Evolutionary conservation across 2,329 filamentous ascomycete species (phyloP), one percentile per base, ranked within the genome.

Genomic region (Microcyclospora pomicola): DNA sequence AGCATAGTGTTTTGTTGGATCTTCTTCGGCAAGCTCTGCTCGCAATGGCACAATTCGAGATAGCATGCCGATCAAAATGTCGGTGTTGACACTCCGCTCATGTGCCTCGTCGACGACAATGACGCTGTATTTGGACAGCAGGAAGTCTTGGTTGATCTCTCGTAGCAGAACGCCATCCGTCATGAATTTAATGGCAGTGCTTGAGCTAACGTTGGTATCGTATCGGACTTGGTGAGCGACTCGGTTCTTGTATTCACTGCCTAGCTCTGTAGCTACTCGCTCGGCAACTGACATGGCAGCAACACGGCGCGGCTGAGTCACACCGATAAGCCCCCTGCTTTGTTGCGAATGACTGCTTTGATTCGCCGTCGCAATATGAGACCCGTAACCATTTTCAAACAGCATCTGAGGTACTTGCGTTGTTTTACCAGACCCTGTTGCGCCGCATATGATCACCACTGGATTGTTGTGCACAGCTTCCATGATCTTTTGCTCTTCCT

Each of bases 121-220:
- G 11, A 82, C 82, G 0, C 88, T 95, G 59, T 98, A 98, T 50
- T 92, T 92, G 35, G 72, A 75, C 33, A 98, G 64, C 0, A 84
- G 72, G 53, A 96, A 85, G 55, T 98, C 91, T 47, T 91, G 79
- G 1, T 83, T 79, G 38, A 95, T 80, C 60, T 98, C 91, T 40
- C 91, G 79, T 9, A 98, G 71, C 42, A 98, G 67, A 19, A 98
- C 86, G 71, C 91, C 91, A 59, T 98, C 91, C 0, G 91, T 98
- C 87, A 98, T 95, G 63, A 96, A 98, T 59, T 98, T 98, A 58
- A 98, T 75, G 5, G 84, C 82, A 0, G 91, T 98, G 37, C 85
- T 80, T 19, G 77, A 68, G 35, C 77, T 75, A 2, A 82, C 77
- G 0, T 79, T 88, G 35, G 81, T 85, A 55, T 98, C 91, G 48